Evolutionary conservation across 306 rosid genomes (phyloP).

Genomic region (Mimosa bimucronata): DNA sequence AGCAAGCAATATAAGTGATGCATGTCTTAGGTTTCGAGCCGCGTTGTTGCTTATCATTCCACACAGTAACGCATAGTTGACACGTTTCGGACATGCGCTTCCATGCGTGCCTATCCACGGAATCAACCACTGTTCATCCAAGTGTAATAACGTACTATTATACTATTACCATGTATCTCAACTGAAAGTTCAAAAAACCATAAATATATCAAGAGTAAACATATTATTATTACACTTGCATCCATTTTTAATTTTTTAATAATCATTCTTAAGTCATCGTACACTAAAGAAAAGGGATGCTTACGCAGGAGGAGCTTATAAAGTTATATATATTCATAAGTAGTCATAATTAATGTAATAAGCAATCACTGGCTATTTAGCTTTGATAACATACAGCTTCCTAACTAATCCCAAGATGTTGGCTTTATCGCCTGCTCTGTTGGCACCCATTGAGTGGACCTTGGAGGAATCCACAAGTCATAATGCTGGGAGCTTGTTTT

Average conservation of each 20-base stretch:
- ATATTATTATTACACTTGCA: neutral
- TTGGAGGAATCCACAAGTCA: conserved; percentile 41
- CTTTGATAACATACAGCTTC: neutral
- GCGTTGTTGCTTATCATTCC: conserved; percentile 17
- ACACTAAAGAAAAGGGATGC: conserved; percentile 8
- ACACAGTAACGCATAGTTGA: neutral
- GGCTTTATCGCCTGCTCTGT: conserved; percentile 41
- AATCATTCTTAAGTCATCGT: neutral
- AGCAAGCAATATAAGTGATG: neutral
- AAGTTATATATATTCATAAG: conserved; percentile 13
- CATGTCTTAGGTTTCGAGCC: conserved; percentile 13
- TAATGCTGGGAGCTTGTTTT: neutral
- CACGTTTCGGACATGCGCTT: conserved; percentile 40
- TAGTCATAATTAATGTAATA: neutral
- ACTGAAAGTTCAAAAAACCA: neutral
- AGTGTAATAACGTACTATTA: neutral
- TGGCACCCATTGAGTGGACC: conserved; percentile 41
- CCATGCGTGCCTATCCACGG: conserved; percentile 8
- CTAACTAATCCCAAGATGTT: conserved; percentile 37
- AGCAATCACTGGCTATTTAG: neutral
- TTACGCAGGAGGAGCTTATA: conserved; percentile 24
- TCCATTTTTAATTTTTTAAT: neutral
- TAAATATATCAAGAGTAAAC: neutral
- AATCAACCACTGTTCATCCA: neutral
- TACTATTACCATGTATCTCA: neutral